Conservation (phyloP, 345 rosid genomes). For the Brassica carinata region DNA sequence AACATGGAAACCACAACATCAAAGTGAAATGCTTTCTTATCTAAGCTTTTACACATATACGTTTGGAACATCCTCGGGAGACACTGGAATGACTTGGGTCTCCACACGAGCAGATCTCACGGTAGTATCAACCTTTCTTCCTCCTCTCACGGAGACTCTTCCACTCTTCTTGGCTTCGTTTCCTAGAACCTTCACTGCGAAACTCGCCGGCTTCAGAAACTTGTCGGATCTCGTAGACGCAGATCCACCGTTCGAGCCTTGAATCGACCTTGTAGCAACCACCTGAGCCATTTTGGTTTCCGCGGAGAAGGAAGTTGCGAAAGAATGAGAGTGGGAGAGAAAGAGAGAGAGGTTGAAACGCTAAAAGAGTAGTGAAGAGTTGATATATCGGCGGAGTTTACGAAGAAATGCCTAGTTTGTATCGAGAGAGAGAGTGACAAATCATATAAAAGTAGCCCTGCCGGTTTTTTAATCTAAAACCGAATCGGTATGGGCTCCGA, state of each 20-base stretch:
- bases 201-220: slow-evolving; percentile 53
- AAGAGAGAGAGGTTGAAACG: slow-evolving; percentile 5
- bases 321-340: background rate
- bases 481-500: background rate
- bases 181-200: slow-evolving; percentile 48
- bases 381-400: background rate
- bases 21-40: no score
- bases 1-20: no score
- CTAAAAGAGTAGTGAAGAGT: background rate
- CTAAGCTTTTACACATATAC: slow-evolving; percentile 35
- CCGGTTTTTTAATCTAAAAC: background rate
- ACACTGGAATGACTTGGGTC: slow-evolving; percentile 66
- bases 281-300: slow-evolving; percentile 67
- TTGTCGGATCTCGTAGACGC: slow-evolving; percentile 48
- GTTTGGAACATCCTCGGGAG: slow-evolving; percentile 68
- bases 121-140: slow-evolving; percentile 46
- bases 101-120: slow-evolving; percentile 59
- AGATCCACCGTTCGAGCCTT: slow-evolving; percentile 52
- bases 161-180: slow-evolving; percentile 35
- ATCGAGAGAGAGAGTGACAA: background rate
- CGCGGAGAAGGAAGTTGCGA: background rate
- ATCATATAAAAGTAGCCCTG: background rate
- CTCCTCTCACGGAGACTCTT: slow-evolving; percentile 30
- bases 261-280: slow-evolving; percentile 70
- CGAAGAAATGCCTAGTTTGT: background rate